phyloP scores from a whole-genome alignment of 1,139 yeast species.

The Saccharomyces hybrid region DNA sequence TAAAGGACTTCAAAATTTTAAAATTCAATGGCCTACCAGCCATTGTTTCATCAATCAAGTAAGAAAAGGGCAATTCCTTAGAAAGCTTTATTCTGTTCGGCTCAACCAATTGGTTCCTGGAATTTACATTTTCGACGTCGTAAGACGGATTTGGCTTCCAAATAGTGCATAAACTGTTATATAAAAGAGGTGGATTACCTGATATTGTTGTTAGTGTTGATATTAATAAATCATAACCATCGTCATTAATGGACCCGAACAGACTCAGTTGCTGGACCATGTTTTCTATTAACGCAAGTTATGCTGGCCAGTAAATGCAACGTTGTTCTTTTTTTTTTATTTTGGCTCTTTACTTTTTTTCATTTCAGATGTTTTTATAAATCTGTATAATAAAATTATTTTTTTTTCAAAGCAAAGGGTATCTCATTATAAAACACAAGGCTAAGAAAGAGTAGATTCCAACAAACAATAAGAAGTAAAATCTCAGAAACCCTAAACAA shows the following conservation, averaged over 20 bases:
- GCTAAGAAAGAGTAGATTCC: background rate
- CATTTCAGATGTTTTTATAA: background rate
- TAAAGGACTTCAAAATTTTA: slow-evolving; percentile 8
- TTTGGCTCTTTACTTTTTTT: background rate
- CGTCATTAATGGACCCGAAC: slow-evolving; percentile 28
- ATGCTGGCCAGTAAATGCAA: background rate
- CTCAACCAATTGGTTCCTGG: slow-evolving; percentile 29
- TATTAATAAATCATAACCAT: slow-evolving; percentile 29
- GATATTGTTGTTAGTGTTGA: slow-evolving; percentile 33
- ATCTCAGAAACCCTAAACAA: background rate
- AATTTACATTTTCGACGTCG: slow-evolving; percentile 23
- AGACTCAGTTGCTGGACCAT: slow-evolving; percentile 38
- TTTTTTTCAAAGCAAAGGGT: background rate
- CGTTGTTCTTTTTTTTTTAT: background rate
- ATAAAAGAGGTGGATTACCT: slow-evolving; percentile 31
- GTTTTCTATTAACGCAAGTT: slow-evolving; percentile 1
- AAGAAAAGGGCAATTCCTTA: slow-evolving; percentile 20
- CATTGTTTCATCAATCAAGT: background rate
- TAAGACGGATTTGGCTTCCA: slow-evolving; percentile 31
- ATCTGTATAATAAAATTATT: background rate
- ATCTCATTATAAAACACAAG: background rate
- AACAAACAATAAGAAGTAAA: background rate
- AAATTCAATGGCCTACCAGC: slow-evolving; percentile 7
- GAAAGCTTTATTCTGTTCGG: slow-evolving; percentile 26
- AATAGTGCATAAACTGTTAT: slow-evolving; percentile 27